phyloP scores from a whole-genome alignment of 2,329 filamentous ascomycete genomes.

The Chrysoporthe austroafricana region DNA sequence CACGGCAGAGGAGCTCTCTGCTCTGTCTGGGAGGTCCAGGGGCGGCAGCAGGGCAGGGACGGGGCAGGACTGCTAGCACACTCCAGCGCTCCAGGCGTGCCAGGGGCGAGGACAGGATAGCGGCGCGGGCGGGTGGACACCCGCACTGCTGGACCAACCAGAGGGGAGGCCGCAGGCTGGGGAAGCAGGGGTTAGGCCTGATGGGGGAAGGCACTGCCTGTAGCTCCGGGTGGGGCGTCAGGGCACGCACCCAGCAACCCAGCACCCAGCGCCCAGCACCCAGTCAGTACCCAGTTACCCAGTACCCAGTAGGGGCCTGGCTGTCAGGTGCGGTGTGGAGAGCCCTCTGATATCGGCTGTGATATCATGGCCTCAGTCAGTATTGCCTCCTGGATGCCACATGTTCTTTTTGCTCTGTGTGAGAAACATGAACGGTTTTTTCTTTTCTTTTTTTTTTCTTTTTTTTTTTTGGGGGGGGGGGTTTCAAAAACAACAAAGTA shows the following conservation, averaged over 20 bases:
- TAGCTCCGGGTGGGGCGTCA: not conserved
- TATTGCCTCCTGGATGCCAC: not conserved
- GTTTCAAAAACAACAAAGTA: not conserved
- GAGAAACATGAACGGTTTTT: not conserved
- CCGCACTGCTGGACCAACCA: not conserved
- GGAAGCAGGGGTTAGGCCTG: not conserved
- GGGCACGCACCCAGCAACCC: not conserved
- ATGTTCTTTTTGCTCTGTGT: not conserved
- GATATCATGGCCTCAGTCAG: not conserved
- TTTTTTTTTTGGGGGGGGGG: not conserved
- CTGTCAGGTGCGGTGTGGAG: not conserved
- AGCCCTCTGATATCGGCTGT: not conserved
- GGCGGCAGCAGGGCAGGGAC: not conserved
- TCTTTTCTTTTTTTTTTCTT: not conserved
- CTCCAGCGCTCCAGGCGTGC: too few species aligned
- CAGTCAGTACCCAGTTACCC: too few species aligned
- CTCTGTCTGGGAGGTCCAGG: not conserved
- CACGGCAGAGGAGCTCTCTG: not conserved
- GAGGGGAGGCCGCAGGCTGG: not conserved
- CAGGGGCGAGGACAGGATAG: not conserved
- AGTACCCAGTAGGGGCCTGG: not conserved
- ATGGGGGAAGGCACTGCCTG: not conserved
- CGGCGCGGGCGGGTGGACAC: too few species aligned
- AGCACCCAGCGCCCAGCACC: too few species aligned
- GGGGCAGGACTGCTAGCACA: not conserved